Evolutionary conservation across 306 rosid genomes (phyloP).

Genomic region (Macrotyloma uniflorum): DNA sequence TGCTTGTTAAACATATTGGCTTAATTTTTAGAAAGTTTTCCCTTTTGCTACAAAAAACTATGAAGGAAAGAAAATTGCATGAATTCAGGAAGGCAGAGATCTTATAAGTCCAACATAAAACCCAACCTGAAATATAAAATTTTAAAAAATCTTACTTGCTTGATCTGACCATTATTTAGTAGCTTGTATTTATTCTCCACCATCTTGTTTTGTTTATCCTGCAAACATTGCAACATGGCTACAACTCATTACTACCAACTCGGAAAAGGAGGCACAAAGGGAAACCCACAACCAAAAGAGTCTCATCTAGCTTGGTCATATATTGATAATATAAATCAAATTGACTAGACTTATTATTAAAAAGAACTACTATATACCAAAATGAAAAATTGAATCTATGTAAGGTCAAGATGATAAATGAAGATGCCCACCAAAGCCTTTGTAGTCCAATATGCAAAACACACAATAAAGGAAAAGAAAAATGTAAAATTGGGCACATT

Average conservation of each 20-base stretch:
- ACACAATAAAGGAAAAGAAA: neutral
- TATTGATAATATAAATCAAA: no score
- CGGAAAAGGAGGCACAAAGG: neutral
- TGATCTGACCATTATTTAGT: slow-evolving; percentile 44
- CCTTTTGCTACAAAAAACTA: neutral
- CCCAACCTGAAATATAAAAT: neutral
- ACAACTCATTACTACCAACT: slow-evolving; percentile 3
- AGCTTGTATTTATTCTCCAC: slow-evolving; percentile 48
- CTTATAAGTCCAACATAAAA: slow-evolving; percentile 1
- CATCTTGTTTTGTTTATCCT: slow-evolving; percentile 54
- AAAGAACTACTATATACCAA: no score
- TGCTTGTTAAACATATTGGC: neutral
- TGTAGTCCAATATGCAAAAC: neutral
- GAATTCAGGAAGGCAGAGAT: neutral
- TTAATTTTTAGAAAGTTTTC: neutral
- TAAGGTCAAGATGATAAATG: neutral
- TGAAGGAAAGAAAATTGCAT: neutral
- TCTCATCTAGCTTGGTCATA: slow-evolving; percentile 8
- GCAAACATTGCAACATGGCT: slow-evolving; percentile 42
- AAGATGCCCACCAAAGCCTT: neutral
- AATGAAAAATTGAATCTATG: neutral
- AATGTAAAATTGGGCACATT: neutral
- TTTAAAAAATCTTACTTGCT: slow-evolving; percentile 50
- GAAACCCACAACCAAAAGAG: neutral
- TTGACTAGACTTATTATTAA: no score